Conservation (phyloP, 2,329 filamentous ascomycete genomes). For the Arthrobotrys iridis region DNA sequence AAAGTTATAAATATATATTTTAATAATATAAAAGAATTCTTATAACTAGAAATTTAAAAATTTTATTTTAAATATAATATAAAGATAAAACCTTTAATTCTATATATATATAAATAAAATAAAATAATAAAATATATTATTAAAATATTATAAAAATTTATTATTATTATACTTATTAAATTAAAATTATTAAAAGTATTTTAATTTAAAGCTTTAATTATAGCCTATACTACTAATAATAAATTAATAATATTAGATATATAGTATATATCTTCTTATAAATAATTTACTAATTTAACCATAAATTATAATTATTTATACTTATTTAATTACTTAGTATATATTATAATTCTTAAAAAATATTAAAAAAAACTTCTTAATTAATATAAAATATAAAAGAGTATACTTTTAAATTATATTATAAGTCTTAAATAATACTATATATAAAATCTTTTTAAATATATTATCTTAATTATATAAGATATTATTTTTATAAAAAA, state of each 20-base stretch:
- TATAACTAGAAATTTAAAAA: not conserved
- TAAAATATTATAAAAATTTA: not conserved
- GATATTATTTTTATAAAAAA: no score
- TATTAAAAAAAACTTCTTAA: conserved; percentile 33
- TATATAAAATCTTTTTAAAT: no score
- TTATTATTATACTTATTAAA: no score
- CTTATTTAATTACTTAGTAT: not conserved
- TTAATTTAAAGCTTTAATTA: not conserved
- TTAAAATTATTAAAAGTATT: not conserved
- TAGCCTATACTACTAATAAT: not conserved
- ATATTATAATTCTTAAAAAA: conserved; percentile 47
- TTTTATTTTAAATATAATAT: not conserved
- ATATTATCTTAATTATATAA: no score
- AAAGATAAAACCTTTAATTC: no score
- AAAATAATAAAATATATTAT: not conserved
- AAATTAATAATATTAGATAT: not conserved
- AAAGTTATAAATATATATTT: no score
- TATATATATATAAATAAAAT: not conserved
- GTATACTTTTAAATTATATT: conserved; percentile 9
- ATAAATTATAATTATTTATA: not conserved
- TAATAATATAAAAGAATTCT: not conserved
- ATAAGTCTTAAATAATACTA: not conserved
- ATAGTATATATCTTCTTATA: not conserved
- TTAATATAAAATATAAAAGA: conserved; percentile 16
- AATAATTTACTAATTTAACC: not conserved